Evolutionary conservation across 805 yeast species (phyloP).

Genomic region (Maudiozyma saulgeensis): DNA sequence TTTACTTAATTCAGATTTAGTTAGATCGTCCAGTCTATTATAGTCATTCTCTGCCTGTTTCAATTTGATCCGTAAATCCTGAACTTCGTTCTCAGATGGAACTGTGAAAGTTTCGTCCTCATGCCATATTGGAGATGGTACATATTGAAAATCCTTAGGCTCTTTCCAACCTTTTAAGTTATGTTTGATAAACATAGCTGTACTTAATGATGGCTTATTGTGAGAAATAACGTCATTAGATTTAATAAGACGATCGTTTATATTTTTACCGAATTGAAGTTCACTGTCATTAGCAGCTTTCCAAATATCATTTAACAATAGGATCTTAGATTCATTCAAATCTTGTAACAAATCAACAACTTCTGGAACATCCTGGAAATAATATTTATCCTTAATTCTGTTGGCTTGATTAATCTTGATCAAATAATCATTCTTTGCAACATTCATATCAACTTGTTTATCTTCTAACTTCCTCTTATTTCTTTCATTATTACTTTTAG

Average conservation of each 20-base stretch:
- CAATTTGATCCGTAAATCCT: conserved; percentile 44
- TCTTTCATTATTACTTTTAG: conserved; percentile 47
- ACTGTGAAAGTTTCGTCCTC: conserved; percentile 76
- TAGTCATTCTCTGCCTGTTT: conserved; percentile 32
- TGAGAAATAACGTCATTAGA: conserved; percentile 51
- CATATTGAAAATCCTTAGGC: conserved; percentile 74
- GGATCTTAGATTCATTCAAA: conserved; percentile 68
- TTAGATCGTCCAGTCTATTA: conserved; percentile 19
- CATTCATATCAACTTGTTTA: conserved; percentile 73
- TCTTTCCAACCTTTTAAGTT: conserved; percentile 70
- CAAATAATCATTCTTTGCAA: conserved; percentile 74
- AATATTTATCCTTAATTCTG: conserved; percentile 85
- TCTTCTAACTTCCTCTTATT: conserved; percentile 42
- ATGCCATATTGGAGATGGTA: conserved; percentile 93
- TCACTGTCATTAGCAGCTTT: conserved; percentile 55
- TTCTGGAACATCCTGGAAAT: conserved; percentile 88
- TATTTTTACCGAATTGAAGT: conserved; percentile 38
- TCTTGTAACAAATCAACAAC: conserved; percentile 76
- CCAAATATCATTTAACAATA: conserved; percentile 60
- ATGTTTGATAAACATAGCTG: conserved; percentile 88
- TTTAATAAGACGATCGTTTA: conserved; percentile 36
- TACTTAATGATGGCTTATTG: conserved; percentile 66
- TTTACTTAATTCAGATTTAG: conserved; percentile 26
- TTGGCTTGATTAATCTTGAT: conserved; percentile 77
- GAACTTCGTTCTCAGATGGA: conserved; percentile 46